Conservation (phyloP, 139 green algal species). For the Chlorella sp. region DNA sequence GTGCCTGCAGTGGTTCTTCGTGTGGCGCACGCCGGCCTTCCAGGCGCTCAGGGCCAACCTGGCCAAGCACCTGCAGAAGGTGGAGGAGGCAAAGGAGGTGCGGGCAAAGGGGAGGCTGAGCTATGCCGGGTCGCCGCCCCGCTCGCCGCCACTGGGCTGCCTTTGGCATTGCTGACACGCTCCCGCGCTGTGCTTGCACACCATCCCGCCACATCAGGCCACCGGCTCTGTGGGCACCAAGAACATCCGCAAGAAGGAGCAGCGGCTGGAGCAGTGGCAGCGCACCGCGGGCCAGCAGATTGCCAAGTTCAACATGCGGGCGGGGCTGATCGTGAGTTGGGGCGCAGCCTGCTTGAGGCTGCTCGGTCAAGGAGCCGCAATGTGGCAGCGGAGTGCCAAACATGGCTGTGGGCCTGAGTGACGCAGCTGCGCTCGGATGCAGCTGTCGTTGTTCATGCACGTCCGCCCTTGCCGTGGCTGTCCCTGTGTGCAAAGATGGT, state of each 20-base stretch:
- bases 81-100: conserved; percentile 32
- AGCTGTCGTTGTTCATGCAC: too few species aligned
- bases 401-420: too few species aligned
- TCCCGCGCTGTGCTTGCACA: too few species aligned
- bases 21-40: conserved; percentile 42
- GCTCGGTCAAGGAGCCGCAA: too few species aligned
- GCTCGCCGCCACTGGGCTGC: too few species aligned
- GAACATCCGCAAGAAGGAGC: conserved; percentile 40
- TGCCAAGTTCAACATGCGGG: conserved; percentile 21
- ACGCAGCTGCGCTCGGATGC: background rate
- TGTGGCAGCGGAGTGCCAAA: too few species aligned
- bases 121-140: too few species aligned
- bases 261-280: conserved; percentile 31
- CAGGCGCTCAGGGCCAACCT: conserved; percentile 36
- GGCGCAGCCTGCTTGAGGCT: background rate
- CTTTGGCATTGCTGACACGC: too few species aligned
- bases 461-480: too few species aligned
- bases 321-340: conserved; percentile 26
- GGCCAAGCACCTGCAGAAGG: conserved; percentile 12
- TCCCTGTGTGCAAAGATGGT: too few species aligned
- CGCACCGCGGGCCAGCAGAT: conserved; percentile 29
- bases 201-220: too few species aligned
- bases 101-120: too few species aligned
- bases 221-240: conserved; percentile 2
- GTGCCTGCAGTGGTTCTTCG: conserved; percentile 22